Evolutionary conservation across 179 eudicot species (phyloP).

Genomic region (Sideroxylon spinosum): DNA sequence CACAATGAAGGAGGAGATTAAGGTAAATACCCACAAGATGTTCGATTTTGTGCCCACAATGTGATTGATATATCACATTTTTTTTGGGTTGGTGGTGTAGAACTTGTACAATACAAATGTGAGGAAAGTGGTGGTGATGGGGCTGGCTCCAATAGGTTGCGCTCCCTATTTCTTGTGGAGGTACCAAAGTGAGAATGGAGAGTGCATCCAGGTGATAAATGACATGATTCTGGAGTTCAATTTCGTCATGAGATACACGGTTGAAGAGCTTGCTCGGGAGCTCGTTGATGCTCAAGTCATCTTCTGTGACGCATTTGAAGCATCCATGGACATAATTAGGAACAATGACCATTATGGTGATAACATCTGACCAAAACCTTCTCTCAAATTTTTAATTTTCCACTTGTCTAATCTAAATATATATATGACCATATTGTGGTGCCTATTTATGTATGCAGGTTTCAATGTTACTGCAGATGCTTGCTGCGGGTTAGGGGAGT

Average conservation of each 20-base stretch:
- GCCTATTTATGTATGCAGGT: constrained; percentile 33
- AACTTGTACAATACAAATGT: constrained; percentile 53
- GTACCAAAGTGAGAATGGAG: constrained; percentile 54
- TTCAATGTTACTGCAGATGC: constrained; percentile 56
- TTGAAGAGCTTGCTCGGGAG: constrained; percentile 54
- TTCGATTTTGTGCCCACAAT: no score
- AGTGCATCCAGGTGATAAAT: constrained; percentile 64
- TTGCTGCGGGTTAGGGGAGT: constrained; percentile 79
- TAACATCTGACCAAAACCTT: not conserved
- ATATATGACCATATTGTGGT: not conserved
- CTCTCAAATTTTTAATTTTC: not conserved
- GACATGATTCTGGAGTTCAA: constrained; percentile 81
- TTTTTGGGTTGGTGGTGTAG: constrained; percentile 28
- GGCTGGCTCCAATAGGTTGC: constrained; percentile 85
- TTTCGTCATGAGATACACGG: constrained; percentile 57
- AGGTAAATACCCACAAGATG: constrained; percentile 31
- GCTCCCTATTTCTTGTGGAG: constrained; percentile 80
- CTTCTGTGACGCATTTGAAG: constrained; percentile 69
- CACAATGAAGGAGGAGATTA: constrained; percentile 56
- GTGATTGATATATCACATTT: no score
- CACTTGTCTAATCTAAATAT: not conserved
- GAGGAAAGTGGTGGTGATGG: constrained; percentile 74
- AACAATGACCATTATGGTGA: constrained; percentile 59
- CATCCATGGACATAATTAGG: constrained; percentile 69
- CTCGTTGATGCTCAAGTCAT: constrained; percentile 47